phyloP scores from a whole-genome alignment of 805 yeast species.

The Saccharomyces eubayanus region DNA sequence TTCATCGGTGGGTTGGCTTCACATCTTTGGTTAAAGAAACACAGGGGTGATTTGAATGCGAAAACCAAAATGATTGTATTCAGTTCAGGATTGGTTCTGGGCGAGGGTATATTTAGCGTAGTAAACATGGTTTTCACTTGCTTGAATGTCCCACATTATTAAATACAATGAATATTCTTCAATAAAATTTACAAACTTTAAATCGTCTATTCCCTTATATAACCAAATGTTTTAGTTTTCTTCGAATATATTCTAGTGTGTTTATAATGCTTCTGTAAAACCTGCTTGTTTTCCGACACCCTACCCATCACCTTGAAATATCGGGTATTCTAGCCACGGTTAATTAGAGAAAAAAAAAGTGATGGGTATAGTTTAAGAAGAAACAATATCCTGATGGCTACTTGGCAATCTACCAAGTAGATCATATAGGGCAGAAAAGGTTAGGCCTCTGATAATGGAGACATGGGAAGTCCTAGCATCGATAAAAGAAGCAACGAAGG shows the following conservation, averaged over 20 bases:
- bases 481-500: neutral
- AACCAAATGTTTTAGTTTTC: neutral
- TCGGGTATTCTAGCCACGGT: neutral
- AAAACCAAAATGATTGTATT: slow-evolving; percentile 75
- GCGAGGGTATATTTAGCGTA: slow-evolving; percentile 87
- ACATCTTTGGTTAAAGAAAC: slow-evolving; percentile 44
- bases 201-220: neutral
- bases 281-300: too few relatives aligned
- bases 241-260: neutral
- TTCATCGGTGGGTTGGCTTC: slow-evolving; percentile 79
- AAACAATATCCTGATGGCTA: neutral
- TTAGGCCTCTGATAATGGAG: neutral
- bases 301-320: neutral
- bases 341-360: neutral
- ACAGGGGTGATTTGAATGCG: slow-evolving; percentile 35
- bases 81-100: slow-evolving; percentile 85
- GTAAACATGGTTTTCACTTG: slow-evolving; percentile 71
- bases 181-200: neutral
- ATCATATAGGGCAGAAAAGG: neutral
- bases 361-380: neutral
- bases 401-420: neutral
- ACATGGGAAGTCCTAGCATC: neutral
- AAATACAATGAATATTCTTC: neutral
- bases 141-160: slow-evolving; percentile 53
- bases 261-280: too few relatives aligned